These are phyloP conservation scores for Amanita molliuscula DNA, from an alignment of 768 basidiomycete species.

Conservation along the genomic window DNA sequence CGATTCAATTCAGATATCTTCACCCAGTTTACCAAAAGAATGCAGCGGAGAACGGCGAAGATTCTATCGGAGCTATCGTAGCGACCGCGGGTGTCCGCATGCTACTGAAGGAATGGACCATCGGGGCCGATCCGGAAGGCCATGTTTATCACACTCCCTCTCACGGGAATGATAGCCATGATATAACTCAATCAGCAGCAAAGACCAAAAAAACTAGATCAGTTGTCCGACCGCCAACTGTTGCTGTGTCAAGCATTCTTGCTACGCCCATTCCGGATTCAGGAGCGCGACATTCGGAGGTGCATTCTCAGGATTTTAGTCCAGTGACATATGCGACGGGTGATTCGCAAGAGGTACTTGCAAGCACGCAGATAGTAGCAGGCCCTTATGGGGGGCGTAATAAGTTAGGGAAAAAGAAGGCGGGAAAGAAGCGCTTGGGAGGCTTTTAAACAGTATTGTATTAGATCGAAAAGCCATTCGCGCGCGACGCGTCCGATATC, in stretches of 20 bases:
- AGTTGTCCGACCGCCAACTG: constrained; percentile 27
- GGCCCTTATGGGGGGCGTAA: constrained; percentile 64
- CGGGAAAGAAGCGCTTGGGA: constrained; percentile 56
- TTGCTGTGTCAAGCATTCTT: constrained; percentile 21
- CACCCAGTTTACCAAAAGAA: constrained; percentile 31
- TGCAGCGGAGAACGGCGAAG: constrained; percentile 14
- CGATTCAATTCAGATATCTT: constrained; percentile 52
- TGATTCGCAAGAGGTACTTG: constrained; percentile 32
- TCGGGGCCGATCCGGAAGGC: constrained; percentile 37
- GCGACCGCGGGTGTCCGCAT: constrained; percentile 47
- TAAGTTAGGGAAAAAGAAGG: constrained; percentile 39
- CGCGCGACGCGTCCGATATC: constrained; percentile 4
- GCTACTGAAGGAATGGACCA: constrained; percentile 60
- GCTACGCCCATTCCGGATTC: constrained; percentile 10
- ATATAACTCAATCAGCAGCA: not conserved
- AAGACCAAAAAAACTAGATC: constrained; percentile 2
- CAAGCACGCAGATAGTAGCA: constrained; percentile 63
- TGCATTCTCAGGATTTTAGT: not conserved
- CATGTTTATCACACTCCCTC: constrained; percentile 52
- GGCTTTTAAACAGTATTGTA: constrained; percentile 48
- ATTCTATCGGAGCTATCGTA: constrained; percentile 10
- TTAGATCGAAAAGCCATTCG: not conserved
- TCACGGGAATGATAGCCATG: constrained; percentile 14
- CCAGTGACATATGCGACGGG: not conserved
- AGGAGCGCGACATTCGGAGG: not conserved